phyloP scores from a whole-genome alignment of 441 rosid species.

The Corymbia citriodora region DNA sequence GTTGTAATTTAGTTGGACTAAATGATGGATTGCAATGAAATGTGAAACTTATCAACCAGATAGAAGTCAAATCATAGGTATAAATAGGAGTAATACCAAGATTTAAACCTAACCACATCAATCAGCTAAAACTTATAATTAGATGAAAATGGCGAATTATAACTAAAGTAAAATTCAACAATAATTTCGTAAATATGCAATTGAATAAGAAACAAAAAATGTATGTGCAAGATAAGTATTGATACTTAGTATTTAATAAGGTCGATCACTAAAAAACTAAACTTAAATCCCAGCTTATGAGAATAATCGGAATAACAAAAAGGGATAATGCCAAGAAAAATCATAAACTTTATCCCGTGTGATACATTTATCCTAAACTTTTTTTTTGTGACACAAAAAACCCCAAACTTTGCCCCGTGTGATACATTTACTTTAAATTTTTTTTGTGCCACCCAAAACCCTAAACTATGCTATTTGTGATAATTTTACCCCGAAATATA shows the following conservation, averaged over 20 bases:
- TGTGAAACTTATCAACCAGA: background rate
- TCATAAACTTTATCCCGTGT: too few species aligned
- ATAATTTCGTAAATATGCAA: background rate
- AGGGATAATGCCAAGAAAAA: too few species aligned
- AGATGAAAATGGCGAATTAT: background rate
- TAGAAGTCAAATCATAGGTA: background rate
- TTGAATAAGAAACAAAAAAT: background rate
- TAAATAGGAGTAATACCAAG: background rate
- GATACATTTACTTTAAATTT: too few species aligned
- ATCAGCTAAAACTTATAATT: background rate
- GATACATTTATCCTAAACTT: too few species aligned
- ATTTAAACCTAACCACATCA: background rate
- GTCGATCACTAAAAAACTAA: background rate
- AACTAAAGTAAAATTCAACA: background rate
- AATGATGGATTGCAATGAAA: background rate
- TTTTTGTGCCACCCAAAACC: too few species aligned
- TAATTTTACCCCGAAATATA: too few species aligned
- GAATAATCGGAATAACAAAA: background rate
- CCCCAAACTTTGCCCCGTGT: too few species aligned
- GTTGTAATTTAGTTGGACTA: background rate
- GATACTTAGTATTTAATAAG: background rate
- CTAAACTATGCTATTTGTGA: too few species aligned
- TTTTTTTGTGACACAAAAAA: too few species aligned
- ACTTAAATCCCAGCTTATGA: background rate
- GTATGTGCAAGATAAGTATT: background rate